Conservation (phyloP, 495 filamentous ascomycete species). For the Entonaema liquescens region DNA sequence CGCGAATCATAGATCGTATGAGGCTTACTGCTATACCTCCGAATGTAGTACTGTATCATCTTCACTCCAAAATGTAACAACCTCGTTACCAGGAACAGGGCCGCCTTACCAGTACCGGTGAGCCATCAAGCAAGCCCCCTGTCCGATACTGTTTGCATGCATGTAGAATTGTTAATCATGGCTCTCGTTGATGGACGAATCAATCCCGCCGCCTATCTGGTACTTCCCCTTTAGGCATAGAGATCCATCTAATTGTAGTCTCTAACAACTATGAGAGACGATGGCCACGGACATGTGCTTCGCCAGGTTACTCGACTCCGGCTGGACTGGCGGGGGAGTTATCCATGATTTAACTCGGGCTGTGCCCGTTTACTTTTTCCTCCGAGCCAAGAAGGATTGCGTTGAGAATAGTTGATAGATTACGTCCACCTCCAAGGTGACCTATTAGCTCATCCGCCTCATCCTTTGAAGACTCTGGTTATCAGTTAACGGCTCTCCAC, state of each 20-base stretch:
- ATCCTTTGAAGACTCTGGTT: conserved; percentile 25
- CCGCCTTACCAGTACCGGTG: conserved; percentile 12
- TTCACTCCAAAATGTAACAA: conserved; percentile 33
- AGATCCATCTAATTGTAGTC: conserved; percentile 5
- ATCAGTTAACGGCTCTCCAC: conserved; percentile 8
- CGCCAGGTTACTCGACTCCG: conserved; percentile 20
- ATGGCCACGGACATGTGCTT: conserved; percentile 26
- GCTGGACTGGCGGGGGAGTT: neutral
- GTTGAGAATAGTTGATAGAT: conserved; percentile 20
- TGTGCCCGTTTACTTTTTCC: conserved; percentile 7
- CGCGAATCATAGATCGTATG: conserved; percentile 10
- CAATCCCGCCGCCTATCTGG: conserved; percentile 16
- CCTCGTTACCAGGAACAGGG: conserved; percentile 12
- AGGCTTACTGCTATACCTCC: conserved; percentile 18
- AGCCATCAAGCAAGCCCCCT: conserved; percentile 4
- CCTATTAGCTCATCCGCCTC: conserved; percentile 25
- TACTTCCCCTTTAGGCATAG: conserved; percentile 36
- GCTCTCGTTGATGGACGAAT: conserved; percentile 14
- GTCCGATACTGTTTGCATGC: conserved; percentile 10
- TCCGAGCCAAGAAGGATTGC: conserved; percentile 15
- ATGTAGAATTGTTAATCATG: conserved; percentile 22
- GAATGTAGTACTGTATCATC: conserved; percentile 20
- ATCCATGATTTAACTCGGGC: conserved; percentile 23
- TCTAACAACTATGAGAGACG: neutral
- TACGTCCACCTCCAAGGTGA: conserved; percentile 28